Conservation (phyloP, 2,329 filamentous ascomycete species). For the Paracoccidioides brasiliensis region DNA sequence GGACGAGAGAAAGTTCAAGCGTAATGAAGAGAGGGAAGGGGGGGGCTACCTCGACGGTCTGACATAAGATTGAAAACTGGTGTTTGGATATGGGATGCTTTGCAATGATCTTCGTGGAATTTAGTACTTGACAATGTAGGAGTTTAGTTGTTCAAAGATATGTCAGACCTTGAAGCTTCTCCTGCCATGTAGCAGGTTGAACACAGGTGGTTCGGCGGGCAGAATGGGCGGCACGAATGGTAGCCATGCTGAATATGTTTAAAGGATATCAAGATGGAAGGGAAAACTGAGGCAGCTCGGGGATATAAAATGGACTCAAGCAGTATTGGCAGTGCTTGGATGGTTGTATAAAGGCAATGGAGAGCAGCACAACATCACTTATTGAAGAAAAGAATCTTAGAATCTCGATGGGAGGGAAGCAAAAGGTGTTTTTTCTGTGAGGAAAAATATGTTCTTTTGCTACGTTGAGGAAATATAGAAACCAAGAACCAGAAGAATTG, state of each 20-base stretch:
- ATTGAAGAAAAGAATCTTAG: background rate
- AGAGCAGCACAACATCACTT: constrained; percentile 1
- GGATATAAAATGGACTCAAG: background rate
- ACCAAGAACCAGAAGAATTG: background rate
- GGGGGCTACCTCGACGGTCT: constrained; percentile 52
- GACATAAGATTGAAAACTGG: constrained; percentile 60
- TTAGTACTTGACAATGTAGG: constrained; percentile 8
- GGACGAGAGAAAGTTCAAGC: background rate
- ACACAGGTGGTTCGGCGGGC: constrained; percentile 13
- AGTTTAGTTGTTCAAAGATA: constrained; percentile 6
- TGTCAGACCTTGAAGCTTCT: constrained; percentile 42
- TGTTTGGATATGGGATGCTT: constrained; percentile 37
- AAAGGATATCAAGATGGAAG: constrained; percentile 2
- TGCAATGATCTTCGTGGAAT: constrained; percentile 43
- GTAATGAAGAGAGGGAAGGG: constrained; percentile 1
- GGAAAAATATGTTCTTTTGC: background rate
- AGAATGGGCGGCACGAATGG: constrained; percentile 11
- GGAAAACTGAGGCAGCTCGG: background rate
- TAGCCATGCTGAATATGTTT: constrained; percentile 11
- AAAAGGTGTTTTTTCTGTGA: background rate
- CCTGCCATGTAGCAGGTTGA: constrained; percentile 38
- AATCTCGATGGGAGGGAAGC: background rate
- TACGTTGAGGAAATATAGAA: background rate
- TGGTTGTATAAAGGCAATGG: background rate
- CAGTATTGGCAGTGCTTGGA: background rate